These are phyloP conservation scores for Misopates orontium DNA, from an alignment of 257 asterid species.

Conservation along the genomic window DNA sequence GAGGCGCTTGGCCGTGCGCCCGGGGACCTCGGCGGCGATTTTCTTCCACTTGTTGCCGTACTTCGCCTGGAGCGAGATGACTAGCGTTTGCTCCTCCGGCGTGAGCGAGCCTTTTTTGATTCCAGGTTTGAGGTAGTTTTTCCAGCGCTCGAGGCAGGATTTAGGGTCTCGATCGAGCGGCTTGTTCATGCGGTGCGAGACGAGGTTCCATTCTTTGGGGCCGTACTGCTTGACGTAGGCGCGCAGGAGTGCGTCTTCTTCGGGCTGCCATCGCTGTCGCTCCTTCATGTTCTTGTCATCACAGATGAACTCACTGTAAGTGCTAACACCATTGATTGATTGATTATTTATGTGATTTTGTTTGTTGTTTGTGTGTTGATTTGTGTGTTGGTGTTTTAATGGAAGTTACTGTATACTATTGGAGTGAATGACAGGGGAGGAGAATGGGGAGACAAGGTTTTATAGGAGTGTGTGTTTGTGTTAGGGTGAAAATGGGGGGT, in stretches of 20 bases:
- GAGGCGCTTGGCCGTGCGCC: slow-evolving; percentile 78
- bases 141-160: slow-evolving; percentile 77
- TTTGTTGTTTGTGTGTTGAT: neutral
- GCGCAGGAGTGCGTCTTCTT: slow-evolving; percentile 78
- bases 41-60: slow-evolving; percentile 86
- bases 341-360: neutral
- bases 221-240: slow-evolving; percentile 85
- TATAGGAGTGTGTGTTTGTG: neutral
- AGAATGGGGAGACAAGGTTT: slow-evolving; percentile 10
- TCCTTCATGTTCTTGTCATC: slow-evolving; percentile 52
- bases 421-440: neutral
- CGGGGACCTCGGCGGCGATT: slow-evolving; percentile 77
- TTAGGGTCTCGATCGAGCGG: slow-evolving; percentile 78
- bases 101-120: slow-evolving; percentile 72
- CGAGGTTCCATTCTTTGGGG: slow-evolving; percentile 78
- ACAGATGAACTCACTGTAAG: too few relatives aligned
- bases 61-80: slow-evolving; percentile 68
- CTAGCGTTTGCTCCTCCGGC: slow-evolving; percentile 66
- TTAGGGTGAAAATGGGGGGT: slow-evolving; percentile 22
- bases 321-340: too few relatives aligned
- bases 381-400: neutral
- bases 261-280: slow-evolving; percentile 86
- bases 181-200: slow-evolving; percentile 62
- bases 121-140: slow-evolving; percentile 76
- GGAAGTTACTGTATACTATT: slow-evolving; percentile 29